phyloP scores from a whole-genome alignment of 179 eudicot genomes.

The Dionaea muscipula region DNA sequence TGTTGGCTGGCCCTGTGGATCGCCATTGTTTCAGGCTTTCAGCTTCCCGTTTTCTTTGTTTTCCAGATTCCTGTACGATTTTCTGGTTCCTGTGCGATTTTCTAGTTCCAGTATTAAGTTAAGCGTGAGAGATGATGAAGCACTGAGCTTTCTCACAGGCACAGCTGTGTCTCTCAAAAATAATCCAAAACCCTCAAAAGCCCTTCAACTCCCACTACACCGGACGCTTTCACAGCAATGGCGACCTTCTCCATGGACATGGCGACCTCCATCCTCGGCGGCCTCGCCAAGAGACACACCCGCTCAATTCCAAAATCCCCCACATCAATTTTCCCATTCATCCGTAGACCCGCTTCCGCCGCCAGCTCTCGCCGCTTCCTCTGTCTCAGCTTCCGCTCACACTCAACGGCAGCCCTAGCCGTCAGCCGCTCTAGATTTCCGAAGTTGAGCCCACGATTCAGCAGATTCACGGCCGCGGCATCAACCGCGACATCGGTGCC shows the following conservation, averaged over 20 bases:
- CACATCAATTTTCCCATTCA: constrained; percentile 9
- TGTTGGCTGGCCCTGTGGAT: no score
- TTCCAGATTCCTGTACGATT: no score
- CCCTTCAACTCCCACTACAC: no score
- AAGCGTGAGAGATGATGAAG: no score
- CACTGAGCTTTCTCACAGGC: no score
- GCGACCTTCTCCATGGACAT: constrained; percentile 33
- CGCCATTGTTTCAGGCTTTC: no score
- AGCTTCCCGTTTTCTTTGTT: no score
- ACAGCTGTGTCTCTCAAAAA: no score
- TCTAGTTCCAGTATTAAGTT: no score
- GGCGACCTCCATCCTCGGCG: constrained; percentile 14
- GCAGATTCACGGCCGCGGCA: constrained; percentile 23
- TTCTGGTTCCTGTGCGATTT: no score
- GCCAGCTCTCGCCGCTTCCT: neutral
- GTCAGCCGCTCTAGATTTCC: constrained; percentile 5
- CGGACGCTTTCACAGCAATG: constrained; percentile 13
- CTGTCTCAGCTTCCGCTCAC: constrained; percentile 9
- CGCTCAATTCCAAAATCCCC: constrained; percentile 5
- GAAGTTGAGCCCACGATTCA: constrained; percentile 1
- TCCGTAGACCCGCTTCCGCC: neutral
- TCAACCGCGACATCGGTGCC: constrained; percentile 26
- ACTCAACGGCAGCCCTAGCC: neutral
- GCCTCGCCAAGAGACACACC: constrained; percentile 13
- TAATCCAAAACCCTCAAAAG: no score